phyloP scores from a whole-genome alignment of 2,329 filamentous ascomycete species.

The Ceratocystiopsis brevicomis region DNA sequence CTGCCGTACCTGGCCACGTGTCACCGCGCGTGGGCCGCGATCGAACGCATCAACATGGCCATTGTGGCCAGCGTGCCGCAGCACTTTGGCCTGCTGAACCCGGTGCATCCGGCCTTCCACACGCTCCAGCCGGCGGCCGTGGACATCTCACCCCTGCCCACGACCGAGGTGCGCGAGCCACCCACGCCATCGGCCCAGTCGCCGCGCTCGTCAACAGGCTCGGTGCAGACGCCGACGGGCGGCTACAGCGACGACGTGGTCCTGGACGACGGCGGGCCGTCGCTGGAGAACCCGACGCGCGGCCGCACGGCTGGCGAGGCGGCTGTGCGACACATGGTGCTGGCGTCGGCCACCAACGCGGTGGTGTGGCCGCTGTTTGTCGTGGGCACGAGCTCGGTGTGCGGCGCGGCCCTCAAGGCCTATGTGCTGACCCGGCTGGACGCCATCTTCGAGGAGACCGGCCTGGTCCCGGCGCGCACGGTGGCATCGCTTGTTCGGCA shows the following conservation, averaged over 20 bases:
- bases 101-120: conserved; percentile 17
- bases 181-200: conserved; percentile 5
- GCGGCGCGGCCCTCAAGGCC: conserved; percentile 20
- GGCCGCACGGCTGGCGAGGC: conserved; percentile 17
- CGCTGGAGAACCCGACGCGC: conserved; percentile 22
- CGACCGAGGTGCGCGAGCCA: conserved; percentile 7
- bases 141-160: neutral
- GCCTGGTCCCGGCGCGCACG: conserved; percentile 24
- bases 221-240: conserved; percentile 3
- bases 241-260: conserved; percentile 2
- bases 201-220: conserved; percentile 3
- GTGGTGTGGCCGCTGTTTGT: conserved; percentile 32
- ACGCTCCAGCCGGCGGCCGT: conserved; percentile 4
- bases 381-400: conserved; percentile 27
- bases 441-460: conserved; percentile 26
- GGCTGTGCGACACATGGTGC: conserved; percentile 27
- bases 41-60: conserved; percentile 22
- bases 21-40: conserved; percentile 19
- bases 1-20: conserved; percentile 16
- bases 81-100: conserved; percentile 28
- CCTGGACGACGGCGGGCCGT: conserved; percentile 15
- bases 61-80: conserved; percentile 29
- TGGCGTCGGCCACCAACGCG: conserved; percentile 28
- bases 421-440: conserved; percentile 27
- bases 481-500: conserved; percentile 24